phyloP scores from a whole-genome alignment of 768 basidiomycete species.

The Podaxis pistillaris region DNA sequence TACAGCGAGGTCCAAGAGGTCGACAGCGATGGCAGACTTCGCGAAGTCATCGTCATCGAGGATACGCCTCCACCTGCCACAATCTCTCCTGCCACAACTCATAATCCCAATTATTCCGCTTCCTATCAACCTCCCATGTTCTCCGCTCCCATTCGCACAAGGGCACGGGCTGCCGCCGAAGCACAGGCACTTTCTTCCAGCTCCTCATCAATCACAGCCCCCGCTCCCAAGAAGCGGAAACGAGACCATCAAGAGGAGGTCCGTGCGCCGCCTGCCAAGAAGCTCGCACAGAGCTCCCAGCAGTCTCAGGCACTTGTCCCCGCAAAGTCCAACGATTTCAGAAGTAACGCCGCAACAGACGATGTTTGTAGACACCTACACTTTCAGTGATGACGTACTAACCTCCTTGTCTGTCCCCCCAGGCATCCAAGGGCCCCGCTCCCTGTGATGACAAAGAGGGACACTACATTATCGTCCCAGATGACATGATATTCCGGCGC shows the following conservation, averaged over 20 bases:
- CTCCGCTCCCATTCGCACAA: slow-evolving; percentile 76
- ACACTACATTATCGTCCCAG: slow-evolving; percentile 93
- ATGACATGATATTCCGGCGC: slow-evolving; percentile 83
- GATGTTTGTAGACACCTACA: slow-evolving; percentile 51
- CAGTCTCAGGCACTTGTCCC: slow-evolving; percentile 47
- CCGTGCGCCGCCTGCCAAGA: slow-evolving; percentile 67
- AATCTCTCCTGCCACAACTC: slow-evolving; percentile 71
- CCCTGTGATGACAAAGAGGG: slow-evolving; percentile 98
- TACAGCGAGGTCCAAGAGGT: slow-evolving; percentile 89
- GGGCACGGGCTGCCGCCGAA: slow-evolving; percentile 84
- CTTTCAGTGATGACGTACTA: slow-evolving; percentile 19
- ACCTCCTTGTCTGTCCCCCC: slow-evolving; percentile 27
- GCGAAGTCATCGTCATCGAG: slow-evolving; percentile 91
- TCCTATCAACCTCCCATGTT: slow-evolving; percentile 79
- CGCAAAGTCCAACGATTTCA: slow-evolving; percentile 66
- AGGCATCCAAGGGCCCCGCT: slow-evolving; percentile 65
- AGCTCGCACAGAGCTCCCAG: slow-evolving; percentile 48
- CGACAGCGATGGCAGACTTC: slow-evolving; percentile 70
- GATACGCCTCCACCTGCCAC: slow-evolving; percentile 87
- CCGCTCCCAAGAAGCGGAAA: slow-evolving; percentile 82
- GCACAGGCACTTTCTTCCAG: slow-evolving; percentile 74
- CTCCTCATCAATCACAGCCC: slow-evolving; percentile 64
- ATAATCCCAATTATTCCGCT: slow-evolving; percentile 69
- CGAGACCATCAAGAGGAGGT: slow-evolving; percentile 73
- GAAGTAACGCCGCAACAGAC: slow-evolving; percentile 60